A percentile compares a stretch with the other conserved stretches of the same genome.
These are phyloP conservation scores for Stephania japonica DNA, from an alignment of 164 flowering plant species.

Conservation along the genomic window DNA sequence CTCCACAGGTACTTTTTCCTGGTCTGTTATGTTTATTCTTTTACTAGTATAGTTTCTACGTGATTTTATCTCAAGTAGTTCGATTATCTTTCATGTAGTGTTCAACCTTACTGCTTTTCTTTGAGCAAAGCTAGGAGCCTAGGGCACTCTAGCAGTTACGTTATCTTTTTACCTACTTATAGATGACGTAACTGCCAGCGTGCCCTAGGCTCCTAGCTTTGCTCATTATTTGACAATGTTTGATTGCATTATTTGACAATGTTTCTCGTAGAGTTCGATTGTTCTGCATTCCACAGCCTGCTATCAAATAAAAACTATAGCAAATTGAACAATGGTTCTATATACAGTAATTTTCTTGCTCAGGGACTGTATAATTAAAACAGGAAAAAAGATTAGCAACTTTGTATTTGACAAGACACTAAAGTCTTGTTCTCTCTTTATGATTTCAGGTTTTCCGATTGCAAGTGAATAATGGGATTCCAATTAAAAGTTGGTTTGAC, in stretches of 20 bases:
- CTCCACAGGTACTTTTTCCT: constrained; percentile 73
- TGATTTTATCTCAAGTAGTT: background rate
- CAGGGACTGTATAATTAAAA: background rate
- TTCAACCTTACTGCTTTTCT: background rate
- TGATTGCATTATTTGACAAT: background rate
- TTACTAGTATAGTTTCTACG: background rate
- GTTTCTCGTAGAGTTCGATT: background rate
- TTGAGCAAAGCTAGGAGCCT: background rate
- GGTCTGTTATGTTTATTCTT: background rate
- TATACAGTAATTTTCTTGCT: background rate
- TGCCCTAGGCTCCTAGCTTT: no score
- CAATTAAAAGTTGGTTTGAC: constrained; percentile 86
- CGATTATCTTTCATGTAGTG: background rate
- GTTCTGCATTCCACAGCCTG: background rate
- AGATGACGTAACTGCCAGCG: background rate
- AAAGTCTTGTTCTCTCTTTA: constrained; percentile 10
- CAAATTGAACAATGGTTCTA: background rate
- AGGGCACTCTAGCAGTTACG: background rate
- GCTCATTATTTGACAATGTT: background rate
- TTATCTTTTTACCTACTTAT: background rate
- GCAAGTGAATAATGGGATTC: constrained; percentile 96
- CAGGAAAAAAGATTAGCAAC: background rate
- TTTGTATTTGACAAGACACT: background rate
- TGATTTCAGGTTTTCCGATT: constrained; percentile 81
- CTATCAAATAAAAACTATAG: background rate